These are phyloP conservation scores for Malbranchea zuffiana DNA, from an alignment of 2,329 filamentous ascomycete genomes.

Conservation along the genomic window DNA sequence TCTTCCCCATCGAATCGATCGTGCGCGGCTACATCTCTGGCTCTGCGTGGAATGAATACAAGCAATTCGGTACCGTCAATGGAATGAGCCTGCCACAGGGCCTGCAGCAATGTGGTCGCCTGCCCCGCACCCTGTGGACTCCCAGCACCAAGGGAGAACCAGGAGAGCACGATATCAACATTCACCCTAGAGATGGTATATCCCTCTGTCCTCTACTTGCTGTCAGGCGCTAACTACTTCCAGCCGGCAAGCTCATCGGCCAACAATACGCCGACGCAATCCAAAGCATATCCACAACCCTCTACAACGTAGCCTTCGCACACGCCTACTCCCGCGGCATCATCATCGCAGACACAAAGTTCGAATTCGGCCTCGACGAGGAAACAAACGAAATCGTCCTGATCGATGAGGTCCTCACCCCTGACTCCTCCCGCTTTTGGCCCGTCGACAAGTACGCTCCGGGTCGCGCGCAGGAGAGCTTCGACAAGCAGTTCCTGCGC, in stretches of 20 bases:
- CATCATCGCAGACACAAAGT: slow-evolving; percentile 68
- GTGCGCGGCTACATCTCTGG: slow-evolving; percentile 87
- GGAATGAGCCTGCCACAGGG: slow-evolving; percentile 59
- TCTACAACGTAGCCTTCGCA: slow-evolving; percentile 47
- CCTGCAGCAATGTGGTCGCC: slow-evolving; percentile 57
- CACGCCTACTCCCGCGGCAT: slow-evolving; percentile 47
- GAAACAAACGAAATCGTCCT: slow-evolving; percentile 58
- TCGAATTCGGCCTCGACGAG: slow-evolving; percentile 62
- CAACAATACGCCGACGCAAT: slow-evolving; percentile 53
- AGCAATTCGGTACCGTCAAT: slow-evolving; percentile 64
- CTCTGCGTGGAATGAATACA: slow-evolving; percentile 71
- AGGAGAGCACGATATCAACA: slow-evolving; percentile 77
- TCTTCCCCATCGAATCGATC: slow-evolving; percentile 72
- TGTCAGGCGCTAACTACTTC: slow-evolving; percentile 6
- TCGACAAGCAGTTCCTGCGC: slow-evolving; percentile 76
- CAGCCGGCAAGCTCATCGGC: slow-evolving; percentile 52
- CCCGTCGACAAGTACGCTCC: slow-evolving; percentile 59
- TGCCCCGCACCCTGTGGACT: slow-evolving; percentile 62
- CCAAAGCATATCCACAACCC: slow-evolving; percentile 51
- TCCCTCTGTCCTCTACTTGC: slow-evolving; percentile 10
- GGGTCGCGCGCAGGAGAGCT: slow-evolving; percentile 67
- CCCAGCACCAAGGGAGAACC: slow-evolving; percentile 76
- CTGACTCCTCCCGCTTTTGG: slow-evolving; percentile 82
- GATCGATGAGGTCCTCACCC: slow-evolving; percentile 77
- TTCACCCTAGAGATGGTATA: slow-evolving; percentile 55